Percentiles rank a stretch among this genome's conserved stretches.
phyloP scores from a whole-genome alignment of 805 yeast genomes.

The Candida michaelii region DNA sequence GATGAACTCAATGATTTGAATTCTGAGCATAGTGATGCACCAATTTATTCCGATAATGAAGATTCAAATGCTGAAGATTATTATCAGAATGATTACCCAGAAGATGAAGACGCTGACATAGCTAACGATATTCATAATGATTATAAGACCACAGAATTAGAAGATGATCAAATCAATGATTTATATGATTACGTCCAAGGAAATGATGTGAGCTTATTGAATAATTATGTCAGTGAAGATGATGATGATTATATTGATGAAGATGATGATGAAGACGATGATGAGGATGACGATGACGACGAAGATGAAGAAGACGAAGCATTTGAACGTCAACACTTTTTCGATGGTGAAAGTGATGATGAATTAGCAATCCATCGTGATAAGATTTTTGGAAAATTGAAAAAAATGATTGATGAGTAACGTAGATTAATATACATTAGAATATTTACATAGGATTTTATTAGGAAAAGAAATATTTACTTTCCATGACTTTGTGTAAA shows the following conservation, averaged over 20 bases:
- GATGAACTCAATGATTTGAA: constrained; percentile 46
- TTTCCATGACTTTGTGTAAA: constrained; percentile 28
- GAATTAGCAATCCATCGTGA: constrained; percentile 65
- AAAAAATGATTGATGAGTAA: constrained; percentile 51
- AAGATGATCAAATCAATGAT: constrained; percentile 26
- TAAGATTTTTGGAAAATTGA: constrained; percentile 55
- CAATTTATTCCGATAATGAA: constrained; percentile 61
- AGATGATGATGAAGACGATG: constrained; percentile 24
- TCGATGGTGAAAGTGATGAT: constrained; percentile 55
- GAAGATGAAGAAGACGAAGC: constrained; percentile 32
- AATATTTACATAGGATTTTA: not conserved
- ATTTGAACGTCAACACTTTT: constrained; percentile 51
- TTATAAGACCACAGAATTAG: constrained; percentile 19
- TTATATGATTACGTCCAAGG: constrained; percentile 12
- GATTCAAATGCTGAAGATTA: constrained; percentile 91
- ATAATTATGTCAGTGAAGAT: constrained; percentile 14
- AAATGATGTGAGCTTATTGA: constrained; percentile 7
- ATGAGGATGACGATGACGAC: constrained; percentile 61
- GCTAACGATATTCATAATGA: constrained; percentile 17
- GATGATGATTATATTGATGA: constrained; percentile 10
- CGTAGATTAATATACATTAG: not conserved
- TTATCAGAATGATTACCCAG: constrained; percentile 92
- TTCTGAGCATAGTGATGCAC: constrained; percentile 37
- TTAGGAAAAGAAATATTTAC: constrained; percentile 39
- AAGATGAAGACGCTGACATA: constrained; percentile 71